Conservation (phyloP, 345 rosid species). For the Salix caprea region DNA sequence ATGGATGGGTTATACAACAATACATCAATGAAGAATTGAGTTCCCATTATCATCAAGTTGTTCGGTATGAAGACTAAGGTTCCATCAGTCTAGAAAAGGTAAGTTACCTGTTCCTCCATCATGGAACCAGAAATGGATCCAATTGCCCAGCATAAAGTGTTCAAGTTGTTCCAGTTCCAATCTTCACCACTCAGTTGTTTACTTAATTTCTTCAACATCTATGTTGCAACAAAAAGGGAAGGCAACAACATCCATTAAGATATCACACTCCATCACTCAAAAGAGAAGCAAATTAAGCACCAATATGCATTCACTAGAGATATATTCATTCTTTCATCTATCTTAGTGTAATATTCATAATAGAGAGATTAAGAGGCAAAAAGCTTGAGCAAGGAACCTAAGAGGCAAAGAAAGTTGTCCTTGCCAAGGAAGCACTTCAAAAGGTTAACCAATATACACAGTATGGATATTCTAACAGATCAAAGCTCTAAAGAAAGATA, state of each 20-base stretch:
- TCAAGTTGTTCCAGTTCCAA: conserved; percentile 96
- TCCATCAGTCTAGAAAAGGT: not conserved
- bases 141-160: conserved; percentile 98
- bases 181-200: conserved; percentile 96
- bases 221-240: conserved; percentile 7
- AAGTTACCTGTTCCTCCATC: conserved; percentile 92
- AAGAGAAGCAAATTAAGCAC: not conserved
- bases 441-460: not conserved
- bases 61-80: not conserved
- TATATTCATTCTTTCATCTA: not conserved
- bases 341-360: not conserved
- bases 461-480: not conserved
- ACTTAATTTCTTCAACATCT: conserved; percentile 94
- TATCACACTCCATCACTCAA: not conserved
- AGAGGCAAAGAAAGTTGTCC: not conserved
- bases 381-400: not conserved
- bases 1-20: not conserved
- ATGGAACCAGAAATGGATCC: conserved; percentile 99
- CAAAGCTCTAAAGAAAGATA: not conserved
- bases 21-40: not conserved
- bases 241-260: conserved; percentile 7
- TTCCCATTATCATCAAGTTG: not conserved
- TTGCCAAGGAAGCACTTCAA: not conserved
- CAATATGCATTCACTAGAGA: not conserved
- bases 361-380: not conserved